These are phyloP conservation scores for Candida wancherniae DNA, from an alignment of 805 yeast genomes.

Conservation along the genomic window DNA sequence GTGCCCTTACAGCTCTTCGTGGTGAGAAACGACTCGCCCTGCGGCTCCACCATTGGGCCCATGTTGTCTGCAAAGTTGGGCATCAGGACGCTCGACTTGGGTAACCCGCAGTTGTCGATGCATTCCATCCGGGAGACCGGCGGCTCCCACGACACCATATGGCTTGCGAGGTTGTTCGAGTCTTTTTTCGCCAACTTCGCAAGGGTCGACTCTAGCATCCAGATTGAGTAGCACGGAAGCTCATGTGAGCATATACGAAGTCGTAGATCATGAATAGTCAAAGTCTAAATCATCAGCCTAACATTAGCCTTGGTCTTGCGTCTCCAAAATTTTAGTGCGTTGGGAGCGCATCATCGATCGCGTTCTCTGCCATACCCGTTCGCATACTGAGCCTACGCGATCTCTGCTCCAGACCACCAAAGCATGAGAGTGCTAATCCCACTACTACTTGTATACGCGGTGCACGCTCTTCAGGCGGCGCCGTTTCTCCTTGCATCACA, in stretches of 20 bases:
- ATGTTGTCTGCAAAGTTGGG: slow-evolving; percentile 85
- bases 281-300: too few relatives aligned
- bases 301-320: too few relatives aligned
- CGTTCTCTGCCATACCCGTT: too few relatives aligned
- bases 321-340: too few relatives aligned
- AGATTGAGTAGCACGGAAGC: slow-evolving; percentile 24
- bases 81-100: slow-evolving; percentile 80
- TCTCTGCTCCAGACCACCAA: too few relatives aligned
- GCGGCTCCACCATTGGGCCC: slow-evolving; percentile 97
- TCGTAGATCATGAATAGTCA: too few relatives aligned
- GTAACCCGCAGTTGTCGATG: slow-evolving; percentile 91
- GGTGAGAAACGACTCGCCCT: slow-evolving; percentile 88
- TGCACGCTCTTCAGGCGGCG: slow-evolving; percentile 16
- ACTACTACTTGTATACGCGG: slow-evolving; percentile 1
- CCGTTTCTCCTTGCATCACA: slow-evolving; percentile 40
- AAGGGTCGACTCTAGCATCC: slow-evolving; percentile 25
- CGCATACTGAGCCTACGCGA: too few relatives aligned
- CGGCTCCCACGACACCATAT: slow-evolving; percentile 67
- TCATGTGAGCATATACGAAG: too few relatives aligned
- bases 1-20: slow-evolving; percentile 91
- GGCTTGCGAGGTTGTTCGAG: slow-evolving; percentile 56
- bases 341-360: too few relatives aligned
- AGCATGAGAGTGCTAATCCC: not conserved
- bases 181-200: slow-evolving; percentile 48
- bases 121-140: slow-evolving; percentile 92